Conservation (phyloP, 2,329 filamentous ascomycete genomes). For the Corynespora cassiicola region DNA sequence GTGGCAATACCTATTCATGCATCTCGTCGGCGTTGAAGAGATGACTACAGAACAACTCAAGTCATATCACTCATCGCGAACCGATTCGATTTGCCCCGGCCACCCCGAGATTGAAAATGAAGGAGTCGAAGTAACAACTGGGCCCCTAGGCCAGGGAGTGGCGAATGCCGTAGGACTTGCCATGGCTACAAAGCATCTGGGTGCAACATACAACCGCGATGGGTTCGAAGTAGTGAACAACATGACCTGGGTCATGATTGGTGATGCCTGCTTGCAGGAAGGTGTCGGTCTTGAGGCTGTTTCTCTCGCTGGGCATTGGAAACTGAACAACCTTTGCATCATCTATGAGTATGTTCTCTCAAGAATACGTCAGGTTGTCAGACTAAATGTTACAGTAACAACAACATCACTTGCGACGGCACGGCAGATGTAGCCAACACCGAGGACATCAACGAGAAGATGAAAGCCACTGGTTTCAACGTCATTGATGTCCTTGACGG, state of each 20-base stretch:
- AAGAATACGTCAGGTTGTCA: too few relatives aligned
- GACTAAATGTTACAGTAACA: conserved; percentile 63
- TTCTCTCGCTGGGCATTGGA: conserved; percentile 59
- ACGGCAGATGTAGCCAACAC: too few relatives aligned
- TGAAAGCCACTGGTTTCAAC: conserved; percentile 63
- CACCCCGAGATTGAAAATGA: conserved; percentile 65
- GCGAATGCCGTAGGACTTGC: conserved; percentile 61
- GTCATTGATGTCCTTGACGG: conserved; percentile 63
- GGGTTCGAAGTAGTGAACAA: conserved; percentile 55
- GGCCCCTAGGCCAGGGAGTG: conserved; percentile 65
- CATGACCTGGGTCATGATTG: conserved; percentile 60
- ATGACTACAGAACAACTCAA: conserved; percentile 65
- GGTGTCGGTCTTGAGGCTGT: conserved; percentile 63
- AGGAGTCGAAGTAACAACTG: conserved; percentile 66
- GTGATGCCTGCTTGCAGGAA: conserved; percentile 63
- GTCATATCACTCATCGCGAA: conserved; percentile 57
- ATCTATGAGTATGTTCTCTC: too few relatives aligned
- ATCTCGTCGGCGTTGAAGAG: conserved; percentile 59
- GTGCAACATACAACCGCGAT: conserved; percentile 59
- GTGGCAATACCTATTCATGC: conserved; percentile 61
- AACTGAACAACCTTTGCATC: conserved; percentile 63
- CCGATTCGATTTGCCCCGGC: conserved; percentile 59
- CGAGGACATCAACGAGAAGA: conserved; percentile 64
- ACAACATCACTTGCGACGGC: conserved; percentile 65
- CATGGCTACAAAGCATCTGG: conserved; percentile 63